These are phyloP conservation scores for Fonsecaea multimorphosa DNA, from an alignment of 2,329 filamentous ascomycete species.

Conservation along the genomic window DNA sequence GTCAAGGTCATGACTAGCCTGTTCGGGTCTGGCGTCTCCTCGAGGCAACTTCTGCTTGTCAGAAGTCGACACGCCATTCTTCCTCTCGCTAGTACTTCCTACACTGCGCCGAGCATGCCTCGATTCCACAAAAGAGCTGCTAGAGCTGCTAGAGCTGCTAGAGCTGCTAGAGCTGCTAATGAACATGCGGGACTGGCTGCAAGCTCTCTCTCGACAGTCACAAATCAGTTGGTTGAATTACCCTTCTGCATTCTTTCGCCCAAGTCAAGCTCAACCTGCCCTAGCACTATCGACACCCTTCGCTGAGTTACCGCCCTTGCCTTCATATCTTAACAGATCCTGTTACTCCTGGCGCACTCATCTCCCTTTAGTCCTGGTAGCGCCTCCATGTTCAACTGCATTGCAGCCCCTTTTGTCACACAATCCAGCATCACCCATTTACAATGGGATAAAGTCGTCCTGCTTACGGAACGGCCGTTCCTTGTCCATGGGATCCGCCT, in stretches of 20 bases:
- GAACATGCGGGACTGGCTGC: not conserved
- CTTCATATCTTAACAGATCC: not conserved
- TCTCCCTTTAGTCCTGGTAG: not conserved
- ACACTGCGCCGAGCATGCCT: too few species aligned
- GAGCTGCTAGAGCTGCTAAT: too few species aligned
- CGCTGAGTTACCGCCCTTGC: not conserved
- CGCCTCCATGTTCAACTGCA: not conserved
- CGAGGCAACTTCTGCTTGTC: too few species aligned
- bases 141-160: too few species aligned
- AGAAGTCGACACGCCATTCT: too few species aligned
- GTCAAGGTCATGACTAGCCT: too few species aligned
- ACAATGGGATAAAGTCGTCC: constrained; percentile 27
- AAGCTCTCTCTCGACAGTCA: not conserved
- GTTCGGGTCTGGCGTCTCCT: too few species aligned
- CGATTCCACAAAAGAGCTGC: too few species aligned
- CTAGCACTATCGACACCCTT: not conserved
- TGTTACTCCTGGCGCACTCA: not conserved
- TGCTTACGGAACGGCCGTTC: constrained; percentile 21
- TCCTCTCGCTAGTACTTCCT: too few species aligned
- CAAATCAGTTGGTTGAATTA: not conserved
- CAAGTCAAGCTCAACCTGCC: not conserved
- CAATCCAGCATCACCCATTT: not conserved
- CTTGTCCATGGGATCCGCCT: constrained; percentile 41
- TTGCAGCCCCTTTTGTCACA: not conserved
- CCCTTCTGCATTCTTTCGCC: not conserved